A percentile compares a stretch with the other conserved stretches of the same genome.
Conservation (phyloP, 768 basidiomycete species). For the Amanita subjunquillea region DNA sequence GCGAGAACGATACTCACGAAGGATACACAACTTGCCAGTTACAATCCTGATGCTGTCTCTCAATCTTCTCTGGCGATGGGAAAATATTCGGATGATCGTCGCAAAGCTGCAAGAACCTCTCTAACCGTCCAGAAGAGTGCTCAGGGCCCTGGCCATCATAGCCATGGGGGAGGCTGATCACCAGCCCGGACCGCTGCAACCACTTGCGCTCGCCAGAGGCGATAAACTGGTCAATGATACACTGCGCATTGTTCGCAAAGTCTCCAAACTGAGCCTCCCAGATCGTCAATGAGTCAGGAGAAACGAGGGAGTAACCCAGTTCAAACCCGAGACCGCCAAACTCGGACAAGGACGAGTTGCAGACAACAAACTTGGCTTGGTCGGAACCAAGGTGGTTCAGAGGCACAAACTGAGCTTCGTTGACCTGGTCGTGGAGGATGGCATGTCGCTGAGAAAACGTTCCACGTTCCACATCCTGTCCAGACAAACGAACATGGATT, state of each 20-base stretch:
- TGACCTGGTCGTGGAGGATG: constrained; percentile 91
- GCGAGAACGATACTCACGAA: constrained; percentile 44
- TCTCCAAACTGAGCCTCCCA: constrained; percentile 99
- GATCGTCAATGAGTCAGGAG: constrained; percentile 83
- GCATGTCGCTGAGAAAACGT: constrained; percentile 99
- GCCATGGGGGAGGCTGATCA: constrained; percentile 86
- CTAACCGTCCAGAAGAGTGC: constrained; percentile 91
- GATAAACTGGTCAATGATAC: constrained; percentile 98
- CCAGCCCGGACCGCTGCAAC: constrained; percentile 88
- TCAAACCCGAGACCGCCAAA: constrained; percentile 94
- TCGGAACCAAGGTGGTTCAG: constrained; percentile 79
- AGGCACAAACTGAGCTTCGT: constrained; percentile 83
- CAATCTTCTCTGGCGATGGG: constrained; percentile 83
- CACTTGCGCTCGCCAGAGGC: constrained; percentile 97
- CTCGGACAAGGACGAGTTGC: constrained; percentile 96
- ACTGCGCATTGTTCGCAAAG: constrained; percentile 95
- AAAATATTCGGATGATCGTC: constrained; percentile 92
- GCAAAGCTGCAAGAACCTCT: constrained; percentile 95
- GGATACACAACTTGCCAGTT: constrained; percentile 99
- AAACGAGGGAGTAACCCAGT: constrained; percentile 96
- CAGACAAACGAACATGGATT: constrained; percentile 89
- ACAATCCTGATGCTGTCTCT: constrained; percentile 96
- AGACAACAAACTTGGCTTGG: constrained; percentile 90
- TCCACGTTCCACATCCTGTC: constrained; percentile 97
- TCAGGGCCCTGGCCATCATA: constrained; percentile 99